Evolutionary conservation across 805 yeast genomes (phyloP).

Genomic region (Yarrowia osloensis): DNA sequence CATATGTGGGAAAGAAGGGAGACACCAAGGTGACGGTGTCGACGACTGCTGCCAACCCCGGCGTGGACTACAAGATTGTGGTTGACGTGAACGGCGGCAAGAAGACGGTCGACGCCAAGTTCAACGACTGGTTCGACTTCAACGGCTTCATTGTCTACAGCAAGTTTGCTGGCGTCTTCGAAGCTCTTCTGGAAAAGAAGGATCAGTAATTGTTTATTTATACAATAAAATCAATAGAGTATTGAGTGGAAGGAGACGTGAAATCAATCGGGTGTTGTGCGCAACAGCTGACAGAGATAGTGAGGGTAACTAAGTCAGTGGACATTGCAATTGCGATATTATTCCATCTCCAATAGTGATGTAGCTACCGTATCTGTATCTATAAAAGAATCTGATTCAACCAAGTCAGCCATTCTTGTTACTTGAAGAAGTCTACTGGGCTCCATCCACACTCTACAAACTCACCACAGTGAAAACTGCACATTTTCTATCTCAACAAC

Average conservation of each 20-base stretch:
- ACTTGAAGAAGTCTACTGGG: too few relatives aligned
- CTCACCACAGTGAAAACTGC: too few relatives aligned
- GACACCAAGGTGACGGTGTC: constrained; percentile 29
- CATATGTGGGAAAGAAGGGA: constrained; percentile 40
- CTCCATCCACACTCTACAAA: too few relatives aligned
- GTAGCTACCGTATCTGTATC: too few relatives aligned
- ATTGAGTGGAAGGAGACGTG: neutral
- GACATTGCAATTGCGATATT: too few relatives aligned
- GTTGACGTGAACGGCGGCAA: constrained; percentile 33
- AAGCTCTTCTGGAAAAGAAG: constrained; percentile 8
- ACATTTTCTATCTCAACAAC: too few relatives aligned
- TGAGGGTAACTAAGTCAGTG: too few relatives aligned
- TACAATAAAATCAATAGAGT: neutral
- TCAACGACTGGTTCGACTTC: constrained; percentile 36
- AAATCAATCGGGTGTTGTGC: too few relatives aligned
- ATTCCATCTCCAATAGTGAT: too few relatives aligned
- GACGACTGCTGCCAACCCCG: constrained; percentile 32
- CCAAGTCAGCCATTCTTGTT: too few relatives aligned
- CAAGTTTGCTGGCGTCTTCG: constrained; percentile 33
- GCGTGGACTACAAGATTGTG: constrained; percentile 34
- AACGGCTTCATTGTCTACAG: constrained; percentile 36
- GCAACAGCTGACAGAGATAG: too few relatives aligned
- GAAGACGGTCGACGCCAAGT: constrained; percentile 25
- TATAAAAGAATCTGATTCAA: too few relatives aligned
- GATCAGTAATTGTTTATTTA: constrained; percentile 19